phyloP scores from a whole-genome alignment of 257 asterid species.

The Henckelia pumila region DNA sequence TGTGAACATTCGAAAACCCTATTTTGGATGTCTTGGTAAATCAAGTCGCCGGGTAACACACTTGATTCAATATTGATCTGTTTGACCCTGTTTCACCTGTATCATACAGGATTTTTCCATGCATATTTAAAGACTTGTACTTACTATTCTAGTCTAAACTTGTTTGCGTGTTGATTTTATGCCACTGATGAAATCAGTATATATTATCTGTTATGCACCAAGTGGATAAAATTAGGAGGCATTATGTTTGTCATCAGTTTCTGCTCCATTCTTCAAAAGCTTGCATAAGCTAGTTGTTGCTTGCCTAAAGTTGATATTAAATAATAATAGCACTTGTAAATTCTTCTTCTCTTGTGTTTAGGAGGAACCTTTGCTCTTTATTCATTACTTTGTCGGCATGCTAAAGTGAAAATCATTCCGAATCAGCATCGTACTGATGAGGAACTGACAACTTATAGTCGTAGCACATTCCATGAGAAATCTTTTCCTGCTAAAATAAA shows the following conservation, averaged over 20 bases:
- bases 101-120: neutral
- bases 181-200: neutral
- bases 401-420: slow-evolving; percentile 83
- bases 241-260: neutral
- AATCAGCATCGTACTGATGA: slow-evolving; percentile 97
- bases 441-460: slow-evolving; percentile 97
- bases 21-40: neutral
- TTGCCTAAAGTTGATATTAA: neutral
- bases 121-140: no score
- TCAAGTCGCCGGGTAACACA: neutral
- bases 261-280: neutral
- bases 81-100: neutral
- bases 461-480: slow-evolving; percentile 76
- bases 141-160: no score
- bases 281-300: neutral
- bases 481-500: slow-evolving; percentile 92
- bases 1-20: neutral
- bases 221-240: neutral
- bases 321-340: neutral
- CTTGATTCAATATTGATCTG: neutral
- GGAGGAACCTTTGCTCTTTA: slow-evolving; percentile 99
- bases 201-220: neutral
- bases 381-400: slow-evolving; percentile 94
- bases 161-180: neutral
- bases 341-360: slow-evolving; percentile 22